Conservation (phyloP, 495 filamentous ascomycete genomes). For the Parathielavia appendiculata region DNA sequence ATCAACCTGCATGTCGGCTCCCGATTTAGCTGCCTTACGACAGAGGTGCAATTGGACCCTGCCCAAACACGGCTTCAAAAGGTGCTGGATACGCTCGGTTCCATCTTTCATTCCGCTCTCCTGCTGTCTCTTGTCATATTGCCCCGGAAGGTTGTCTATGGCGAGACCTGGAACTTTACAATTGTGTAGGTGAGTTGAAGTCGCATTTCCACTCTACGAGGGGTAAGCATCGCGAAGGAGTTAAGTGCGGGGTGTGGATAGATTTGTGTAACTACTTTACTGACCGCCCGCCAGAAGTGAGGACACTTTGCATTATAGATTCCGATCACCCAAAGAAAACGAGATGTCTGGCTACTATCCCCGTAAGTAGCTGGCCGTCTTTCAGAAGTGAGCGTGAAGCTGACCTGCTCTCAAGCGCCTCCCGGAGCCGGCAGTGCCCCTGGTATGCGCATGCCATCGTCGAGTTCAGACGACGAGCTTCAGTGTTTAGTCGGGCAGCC, state of each 20-base stretch:
- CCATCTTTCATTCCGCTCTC: no score
- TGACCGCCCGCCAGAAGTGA: not conserved
- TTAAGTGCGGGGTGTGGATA: constrained; percentile 14
- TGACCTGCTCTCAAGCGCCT: constrained; percentile 22
- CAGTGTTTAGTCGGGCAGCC: not conserved
- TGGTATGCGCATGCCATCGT: constrained; percentile 20
- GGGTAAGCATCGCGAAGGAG: no score
- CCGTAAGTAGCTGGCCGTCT: constrained; percentile 22
- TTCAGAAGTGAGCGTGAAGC: not conserved
- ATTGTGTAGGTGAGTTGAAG: not conserved
- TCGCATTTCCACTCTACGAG: no score
- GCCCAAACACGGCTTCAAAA: constrained; percentile 9
- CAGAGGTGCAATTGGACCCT: not conserved
- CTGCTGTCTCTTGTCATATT: no score
- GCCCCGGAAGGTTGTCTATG: no score
- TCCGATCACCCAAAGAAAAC: not conserved
- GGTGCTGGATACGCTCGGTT: not conserved
- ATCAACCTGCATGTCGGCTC: constrained; percentile 1
- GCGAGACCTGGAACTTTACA: no score
- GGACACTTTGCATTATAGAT: not conserved
- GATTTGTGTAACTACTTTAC: not conserved
- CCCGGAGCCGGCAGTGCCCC: constrained; percentile 23
- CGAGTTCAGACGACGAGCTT: not conserved
- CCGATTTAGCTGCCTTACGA: constrained; percentile 9
- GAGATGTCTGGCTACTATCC: constrained; percentile 34